Evolutionary conservation across 1,139 yeast species (phyloP).

Genomic region (Sugiyamaella japonica): DNA sequence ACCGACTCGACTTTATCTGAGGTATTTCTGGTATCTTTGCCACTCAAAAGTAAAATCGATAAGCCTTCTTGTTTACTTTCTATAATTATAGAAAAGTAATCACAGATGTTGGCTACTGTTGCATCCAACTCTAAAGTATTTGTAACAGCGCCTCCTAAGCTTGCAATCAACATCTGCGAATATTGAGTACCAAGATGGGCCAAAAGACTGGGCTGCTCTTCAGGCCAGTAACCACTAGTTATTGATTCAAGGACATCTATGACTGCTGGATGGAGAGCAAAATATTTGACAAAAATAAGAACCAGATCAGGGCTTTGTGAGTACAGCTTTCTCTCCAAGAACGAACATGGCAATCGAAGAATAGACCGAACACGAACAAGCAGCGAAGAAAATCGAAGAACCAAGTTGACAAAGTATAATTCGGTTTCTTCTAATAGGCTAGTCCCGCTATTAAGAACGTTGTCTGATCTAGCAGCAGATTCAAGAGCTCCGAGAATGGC

Average conservation of each 20-base stretch:
- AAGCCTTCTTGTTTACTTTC: slow-evolving; percentile 78
- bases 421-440: slow-evolving; percentile 32
- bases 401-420: slow-evolving; percentile 39
- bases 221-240: slow-evolving; percentile 61
- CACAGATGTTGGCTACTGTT: slow-evolving; percentile 60
- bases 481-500: slow-evolving; percentile 59
- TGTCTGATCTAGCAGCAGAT: slow-evolving; percentile 43
- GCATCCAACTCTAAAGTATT: slow-evolving; percentile 58
- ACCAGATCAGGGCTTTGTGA: slow-evolving; percentile 58
- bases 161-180: slow-evolving; percentile 59
- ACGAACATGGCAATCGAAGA: slow-evolving; percentile 53
- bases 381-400: slow-evolving; percentile 46
- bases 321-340: slow-evolving; percentile 64
- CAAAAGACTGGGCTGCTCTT: slow-evolving; percentile 69
- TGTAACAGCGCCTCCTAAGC: slow-evolving; percentile 60
- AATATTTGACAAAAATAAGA: slow-evolving; percentile 55
- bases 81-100: slow-evolving; percentile 74
- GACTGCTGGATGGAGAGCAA: slow-evolving; percentile 52
- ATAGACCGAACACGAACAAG: slow-evolving; percentile 58
- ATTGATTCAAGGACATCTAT: slow-evolving; percentile 61
- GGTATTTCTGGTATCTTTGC: slow-evolving; percentile 53
- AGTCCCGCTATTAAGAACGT: slow-evolving; percentile 35
- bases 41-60: slow-evolving; percentile 73
- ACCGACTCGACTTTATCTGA: slow-evolving; percentile 30
- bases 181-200: slow-evolving; percentile 72